Evolutionary conservation across 371 early-diverging fungal species (phyloP).

Genomic region (Saksenaea oblongispora): DNA sequence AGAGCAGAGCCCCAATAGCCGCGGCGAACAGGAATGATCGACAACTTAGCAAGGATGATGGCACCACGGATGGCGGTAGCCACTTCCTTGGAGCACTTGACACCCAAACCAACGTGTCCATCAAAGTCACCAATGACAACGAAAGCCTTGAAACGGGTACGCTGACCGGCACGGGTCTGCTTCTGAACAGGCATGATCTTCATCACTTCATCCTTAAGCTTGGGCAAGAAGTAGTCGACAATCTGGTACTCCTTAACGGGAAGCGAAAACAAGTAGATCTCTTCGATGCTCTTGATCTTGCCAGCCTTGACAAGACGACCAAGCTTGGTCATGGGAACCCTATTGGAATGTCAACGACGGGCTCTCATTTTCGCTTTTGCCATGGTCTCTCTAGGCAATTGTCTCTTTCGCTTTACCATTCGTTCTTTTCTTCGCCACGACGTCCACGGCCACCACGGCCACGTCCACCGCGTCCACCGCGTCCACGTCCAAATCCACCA

Average conservation of each 20-base stretch:
- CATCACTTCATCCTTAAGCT: slow-evolving; percentile 99
- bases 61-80: slow-evolving; percentile 99
- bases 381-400: not conserved
- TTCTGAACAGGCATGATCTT: slow-evolving; percentile 99
- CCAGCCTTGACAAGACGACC: slow-evolving; percentile 96
- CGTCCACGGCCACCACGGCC: slow-evolving; percentile 73
- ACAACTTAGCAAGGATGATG: slow-evolving; percentile 98
- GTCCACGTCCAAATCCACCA: slow-evolving; percentile 83
- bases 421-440: slow-evolving; percentile 78
- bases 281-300: slow-evolving; percentile 92
- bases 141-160: slow-evolving; percentile 99
- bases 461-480: slow-evolving; percentile 76
- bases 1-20: slow-evolving; percentile 99
- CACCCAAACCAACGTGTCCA: slow-evolving; percentile 99
- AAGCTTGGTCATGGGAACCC: slow-evolving; percentile 97
- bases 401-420: slow-evolving; percentile 43
- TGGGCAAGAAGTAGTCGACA: slow-evolving; percentile 95
- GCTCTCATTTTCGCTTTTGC: not conserved
- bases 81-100: slow-evolving; percentile 99
- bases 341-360: slow-evolving; percentile 5
- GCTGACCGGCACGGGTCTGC: slow-evolving; percentile 99
- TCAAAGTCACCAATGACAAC: slow-evolving; percentile 98
- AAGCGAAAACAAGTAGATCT: slow-evolving; percentile 97
- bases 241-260: slow-evolving; percentile 99
- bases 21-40: slow-evolving; percentile 97